phyloP scores from a whole-genome alignment of 1,284 basidiomycete genomes.

The Ganoderma lucidum region DNA sequence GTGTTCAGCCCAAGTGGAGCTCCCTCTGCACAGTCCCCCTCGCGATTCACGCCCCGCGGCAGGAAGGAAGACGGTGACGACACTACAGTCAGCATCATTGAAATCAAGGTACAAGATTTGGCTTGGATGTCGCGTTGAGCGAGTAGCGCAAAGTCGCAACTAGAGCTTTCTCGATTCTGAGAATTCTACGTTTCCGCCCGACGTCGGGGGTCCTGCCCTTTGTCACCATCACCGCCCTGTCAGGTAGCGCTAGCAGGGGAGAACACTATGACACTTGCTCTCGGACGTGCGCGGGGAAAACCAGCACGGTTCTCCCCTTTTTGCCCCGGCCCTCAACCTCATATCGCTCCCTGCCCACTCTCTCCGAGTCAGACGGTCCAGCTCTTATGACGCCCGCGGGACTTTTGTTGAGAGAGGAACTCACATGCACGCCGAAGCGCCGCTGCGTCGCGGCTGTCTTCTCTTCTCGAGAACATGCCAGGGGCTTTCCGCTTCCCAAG shows the following conservation, averaged over 20 bases:
- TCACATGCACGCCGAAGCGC: slow-evolving; percentile 16
- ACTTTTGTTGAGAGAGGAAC: slow-evolving; percentile 10
- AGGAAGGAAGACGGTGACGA: neutral
- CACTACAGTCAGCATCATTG: neutral
- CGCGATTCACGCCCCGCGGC: neutral
- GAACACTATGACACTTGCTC: neutral
- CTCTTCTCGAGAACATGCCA: slow-evolving; percentile 6
- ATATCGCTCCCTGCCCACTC: neutral
- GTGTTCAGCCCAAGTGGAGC: slow-evolving; percentile 2
- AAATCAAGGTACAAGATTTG: slow-evolving; percentile 1
- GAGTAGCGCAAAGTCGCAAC: neutral
- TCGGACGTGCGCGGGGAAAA: neutral
- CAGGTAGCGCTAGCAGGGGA: neutral
- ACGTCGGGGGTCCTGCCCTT: neutral
- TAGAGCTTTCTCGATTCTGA: neutral
- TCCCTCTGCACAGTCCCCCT: neutral
- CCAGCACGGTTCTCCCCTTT: neutral
- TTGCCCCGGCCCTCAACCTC: neutral
- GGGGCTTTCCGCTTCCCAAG: slow-evolving; percentile 19
- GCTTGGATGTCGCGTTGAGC: neutral
- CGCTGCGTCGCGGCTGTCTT: slow-evolving; percentile 2
- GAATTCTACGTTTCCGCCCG: neutral
- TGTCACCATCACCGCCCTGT: neutral
- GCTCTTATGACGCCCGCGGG: neutral
- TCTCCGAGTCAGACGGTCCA: slow-evolving; percentile 4